These are phyloP conservation scores for Sporothrix globosa DNA, from an alignment of 2,329 filamentous ascomycete genomes.

Conservation along the genomic window DNA sequence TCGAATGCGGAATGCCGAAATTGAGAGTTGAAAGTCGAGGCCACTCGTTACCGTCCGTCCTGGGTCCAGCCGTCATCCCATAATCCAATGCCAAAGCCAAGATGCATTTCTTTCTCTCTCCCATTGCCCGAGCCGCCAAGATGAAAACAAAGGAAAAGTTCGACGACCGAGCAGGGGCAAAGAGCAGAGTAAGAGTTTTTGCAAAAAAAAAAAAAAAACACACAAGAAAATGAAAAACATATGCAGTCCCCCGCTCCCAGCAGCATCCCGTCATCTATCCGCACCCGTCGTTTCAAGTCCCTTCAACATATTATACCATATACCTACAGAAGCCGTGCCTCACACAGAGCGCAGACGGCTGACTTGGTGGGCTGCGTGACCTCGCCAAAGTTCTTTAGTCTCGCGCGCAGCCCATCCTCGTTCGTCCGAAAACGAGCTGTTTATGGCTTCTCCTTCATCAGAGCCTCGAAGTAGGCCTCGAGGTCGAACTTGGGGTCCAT, in stretches of 20 bases:
- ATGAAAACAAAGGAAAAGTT: constrained; percentile 19
- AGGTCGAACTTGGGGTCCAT: constrained; percentile 91
- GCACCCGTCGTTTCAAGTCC: neutral
- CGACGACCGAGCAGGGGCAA: neutral
- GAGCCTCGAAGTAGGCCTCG: constrained; percentile 75
- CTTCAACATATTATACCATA: constrained; percentile 28
- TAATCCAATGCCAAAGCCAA: constrained; percentile 25
- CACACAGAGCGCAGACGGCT: constrained; percentile 22
- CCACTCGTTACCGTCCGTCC: constrained; percentile 3
- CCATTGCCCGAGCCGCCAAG: neutral
- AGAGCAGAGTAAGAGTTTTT: constrained; percentile 19
- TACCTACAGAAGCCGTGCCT: constrained; percentile 26
- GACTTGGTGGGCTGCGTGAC: neutral
- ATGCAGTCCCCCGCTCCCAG: neutral
- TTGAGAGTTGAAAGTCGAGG: neutral
- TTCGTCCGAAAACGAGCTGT: constrained; percentile 22
- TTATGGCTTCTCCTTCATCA: constrained; percentile 59
- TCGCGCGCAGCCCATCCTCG: constrained; percentile 9
- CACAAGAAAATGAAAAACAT: constrained; percentile 19
- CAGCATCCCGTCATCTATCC: constrained; percentile 3
- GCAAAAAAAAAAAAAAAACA: neutral
- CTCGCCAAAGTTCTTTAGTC: neutral
- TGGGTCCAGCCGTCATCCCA: constrained; percentile 21
- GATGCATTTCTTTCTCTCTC: constrained; percentile 26
- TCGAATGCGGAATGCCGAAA: neutral